Conservation (phyloP, 352 stramenopile genomes). For the Achlya hypogyna region DNA sequence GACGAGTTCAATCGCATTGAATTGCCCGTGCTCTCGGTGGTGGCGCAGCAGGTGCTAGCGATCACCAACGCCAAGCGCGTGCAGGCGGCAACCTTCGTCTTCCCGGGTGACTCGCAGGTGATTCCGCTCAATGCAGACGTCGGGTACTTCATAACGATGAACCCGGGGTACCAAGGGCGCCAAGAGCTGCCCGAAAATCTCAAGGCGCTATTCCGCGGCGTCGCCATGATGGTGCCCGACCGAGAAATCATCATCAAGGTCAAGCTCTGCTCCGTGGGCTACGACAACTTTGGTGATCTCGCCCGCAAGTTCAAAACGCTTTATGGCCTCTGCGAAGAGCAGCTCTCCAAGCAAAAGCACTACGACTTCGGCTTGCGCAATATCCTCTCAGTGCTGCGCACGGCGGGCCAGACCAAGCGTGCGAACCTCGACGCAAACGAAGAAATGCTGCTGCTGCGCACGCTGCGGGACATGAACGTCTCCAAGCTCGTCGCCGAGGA, state of each 20-base stretch:
- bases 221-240: conserved; percentile 96
- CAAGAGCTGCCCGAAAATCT: conserved; percentile 90
- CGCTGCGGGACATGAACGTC: conserved; percentile 90
- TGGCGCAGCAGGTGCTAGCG: conserved; percentile 87
- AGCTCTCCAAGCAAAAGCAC: conserved; percentile 88
- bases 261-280: conserved; percentile 92
- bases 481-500: conserved; percentile 90
- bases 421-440: conserved; percentile 90
- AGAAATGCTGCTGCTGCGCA: conserved; percentile 92
- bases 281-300: conserved; percentile 86
- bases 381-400: conserved; percentile 93
- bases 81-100: conserved; percentile 40
- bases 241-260: conserved; percentile 94
- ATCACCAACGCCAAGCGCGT: conserved; percentile 68
- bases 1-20: conserved; percentile 92
- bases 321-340: conserved; percentile 92
- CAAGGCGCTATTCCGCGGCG: conserved; percentile 87
- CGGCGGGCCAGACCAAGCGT: conserved; percentile 90
- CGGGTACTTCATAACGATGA: conserved; percentile 91
- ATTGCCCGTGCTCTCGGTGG: conserved; percentile 87
- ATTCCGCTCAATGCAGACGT: conserved; percentile 53
- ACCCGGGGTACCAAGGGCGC: conserved; percentile 87
- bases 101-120: conserved; percentile 49
- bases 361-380: conserved; percentile 93
- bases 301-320: conserved; percentile 94